Evolutionary conservation across 768 basidiomycete genomes (phyloP).

Genomic region (Grammothele lineata): DNA sequence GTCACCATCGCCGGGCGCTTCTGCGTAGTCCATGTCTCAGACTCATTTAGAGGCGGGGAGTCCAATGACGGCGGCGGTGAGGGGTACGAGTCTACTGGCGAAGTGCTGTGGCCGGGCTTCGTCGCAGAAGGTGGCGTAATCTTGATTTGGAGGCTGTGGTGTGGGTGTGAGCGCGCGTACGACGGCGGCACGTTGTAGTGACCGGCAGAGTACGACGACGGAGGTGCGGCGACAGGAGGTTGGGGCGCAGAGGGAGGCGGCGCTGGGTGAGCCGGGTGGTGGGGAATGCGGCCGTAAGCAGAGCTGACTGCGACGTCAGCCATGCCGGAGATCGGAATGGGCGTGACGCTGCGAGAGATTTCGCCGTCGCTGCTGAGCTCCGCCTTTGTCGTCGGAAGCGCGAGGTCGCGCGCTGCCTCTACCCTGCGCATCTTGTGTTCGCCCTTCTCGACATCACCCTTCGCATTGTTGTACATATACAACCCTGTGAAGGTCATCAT

Average conservation of each 20-base stretch:
- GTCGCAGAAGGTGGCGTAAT: slow-evolving; percentile 19
- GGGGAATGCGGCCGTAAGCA: slow-evolving; percentile 20
- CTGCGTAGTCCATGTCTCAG: not conserved
- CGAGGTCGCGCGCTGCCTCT: slow-evolving; percentile 63
- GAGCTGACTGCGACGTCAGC: slow-evolving; percentile 12
- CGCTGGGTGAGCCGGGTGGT: slow-evolving; percentile 4
- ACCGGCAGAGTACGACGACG: not conserved
- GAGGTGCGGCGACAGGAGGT: slow-evolving; percentile 2
- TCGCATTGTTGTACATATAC: slow-evolving; percentile 95
- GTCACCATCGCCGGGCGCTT: slow-evolving; percentile 14
- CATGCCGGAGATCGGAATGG: slow-evolving; percentile 4
- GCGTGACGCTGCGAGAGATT: slow-evolving; percentile 20
- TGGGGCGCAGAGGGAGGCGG: not conserved
- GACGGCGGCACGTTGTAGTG: slow-evolving; percentile 16
- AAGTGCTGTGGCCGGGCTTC: slow-evolving; percentile 7
- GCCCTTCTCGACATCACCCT: slow-evolving; percentile 87
- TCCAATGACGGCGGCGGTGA: slow-evolving; percentile 38
- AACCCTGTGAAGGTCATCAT: slow-evolving; percentile 83
- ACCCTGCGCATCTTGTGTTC: slow-evolving; percentile 84
- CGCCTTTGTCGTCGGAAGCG: slow-evolving; percentile 62
- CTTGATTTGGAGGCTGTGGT: slow-evolving; percentile 28
- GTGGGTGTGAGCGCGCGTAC: slow-evolving; percentile 23
- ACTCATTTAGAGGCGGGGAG: slow-evolving; percentile 28
- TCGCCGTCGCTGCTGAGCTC: slow-evolving; percentile 50
- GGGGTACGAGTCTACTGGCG: slow-evolving; percentile 32